Evolutionary conservation across 2,329 filamentous ascomycete genomes (phyloP).

Genomic region (Phoma sp.): DNA sequence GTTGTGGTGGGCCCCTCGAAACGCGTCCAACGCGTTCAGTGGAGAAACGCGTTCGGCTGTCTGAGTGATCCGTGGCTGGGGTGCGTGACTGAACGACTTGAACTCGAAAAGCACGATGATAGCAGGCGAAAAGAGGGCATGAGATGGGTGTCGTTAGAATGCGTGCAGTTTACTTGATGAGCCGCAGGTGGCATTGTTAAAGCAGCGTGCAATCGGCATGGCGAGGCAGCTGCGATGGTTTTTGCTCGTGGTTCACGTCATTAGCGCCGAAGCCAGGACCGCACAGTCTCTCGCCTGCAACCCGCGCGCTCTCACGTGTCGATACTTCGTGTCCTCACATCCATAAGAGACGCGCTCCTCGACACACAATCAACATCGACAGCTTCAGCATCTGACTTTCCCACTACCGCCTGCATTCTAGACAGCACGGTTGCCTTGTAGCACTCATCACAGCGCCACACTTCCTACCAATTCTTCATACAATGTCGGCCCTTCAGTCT

Average conservation of each 20-base stretch:
- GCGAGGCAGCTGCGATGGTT: slow-evolving; percentile 13
- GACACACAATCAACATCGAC: slow-evolving; percentile 28
- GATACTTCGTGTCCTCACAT: slow-evolving; percentile 20
- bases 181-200: slow-evolving; percentile 4
- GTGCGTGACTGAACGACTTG: slow-evolving; percentile 19
- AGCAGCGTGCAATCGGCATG: slow-evolving; percentile 8
- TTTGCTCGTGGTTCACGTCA: slow-evolving; percentile 33
- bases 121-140: neutral
- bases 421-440: slow-evolving; percentile 22
- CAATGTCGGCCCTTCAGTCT: slow-evolving; percentile 76
- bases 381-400: slow-evolving; percentile 29
- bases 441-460: slow-evolving; percentile 14
- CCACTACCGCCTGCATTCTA: slow-evolving; percentile 28
- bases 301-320: slow-evolving; percentile 33
- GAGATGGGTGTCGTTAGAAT: slow-evolving; percentile 5
- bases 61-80: slow-evolving; percentile 38
- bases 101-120: neutral
- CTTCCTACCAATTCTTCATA: slow-evolving; percentile 23
- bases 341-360: slow-evolving; percentile 31
- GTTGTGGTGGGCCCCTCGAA: slow-evolving; percentile 36
- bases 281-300: neutral
- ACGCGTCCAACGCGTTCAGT: slow-evolving; percentile 34
- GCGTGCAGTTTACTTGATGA: slow-evolving; percentile 27
- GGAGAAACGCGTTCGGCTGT: slow-evolving; percentile 37
- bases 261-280: slow-evolving; percentile 33